These are phyloP conservation scores for Nadsonia fulvescens DNA, from an alignment of 805 yeast species.

Conservation along the genomic window DNA sequence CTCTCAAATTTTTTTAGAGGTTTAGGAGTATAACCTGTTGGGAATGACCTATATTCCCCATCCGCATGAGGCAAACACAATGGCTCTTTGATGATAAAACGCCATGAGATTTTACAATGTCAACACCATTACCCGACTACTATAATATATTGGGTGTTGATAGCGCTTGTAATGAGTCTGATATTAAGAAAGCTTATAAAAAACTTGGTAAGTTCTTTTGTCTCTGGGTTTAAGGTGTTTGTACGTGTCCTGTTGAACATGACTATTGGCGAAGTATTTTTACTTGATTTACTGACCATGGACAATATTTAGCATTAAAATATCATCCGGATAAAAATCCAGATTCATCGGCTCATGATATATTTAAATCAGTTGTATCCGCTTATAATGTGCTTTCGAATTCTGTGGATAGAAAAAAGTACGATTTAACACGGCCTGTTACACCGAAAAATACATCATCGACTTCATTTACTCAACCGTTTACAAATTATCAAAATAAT, in stretches of 20 bases:
- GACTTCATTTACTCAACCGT: neutral
- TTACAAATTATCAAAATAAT: too few species aligned
- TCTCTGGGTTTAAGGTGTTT: neutral
- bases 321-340: constrained; percentile 30
- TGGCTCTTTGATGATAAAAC: too few species aligned
- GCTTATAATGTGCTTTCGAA: constrained; percentile 20
- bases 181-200: constrained; percentile 23
- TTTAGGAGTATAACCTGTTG: too few species aligned
- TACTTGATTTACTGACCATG: too few species aligned
- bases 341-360: constrained; percentile 15
- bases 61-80: too few species aligned
- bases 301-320: constrained; percentile 15
- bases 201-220: constrained; percentile 18
- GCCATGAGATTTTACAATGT: too few species aligned
- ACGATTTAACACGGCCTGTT: constrained; percentile 16
- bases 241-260: too few species aligned
- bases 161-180: constrained; percentile 10
- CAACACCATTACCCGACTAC: too few species aligned
- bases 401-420: constrained; percentile 13
- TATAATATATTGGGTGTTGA: constrained; percentile 18
- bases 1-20: too few species aligned
- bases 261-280: too few species aligned
- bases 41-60: too few species aligned
- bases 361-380: constrained; percentile 18
- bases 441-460: neutral